Evolutionary conservation across 2,329 filamentous ascomycete genomes (phyloP), one percentile per base, ranked within the genome.

Genomic region (Sporothrix luriei): DNA sequence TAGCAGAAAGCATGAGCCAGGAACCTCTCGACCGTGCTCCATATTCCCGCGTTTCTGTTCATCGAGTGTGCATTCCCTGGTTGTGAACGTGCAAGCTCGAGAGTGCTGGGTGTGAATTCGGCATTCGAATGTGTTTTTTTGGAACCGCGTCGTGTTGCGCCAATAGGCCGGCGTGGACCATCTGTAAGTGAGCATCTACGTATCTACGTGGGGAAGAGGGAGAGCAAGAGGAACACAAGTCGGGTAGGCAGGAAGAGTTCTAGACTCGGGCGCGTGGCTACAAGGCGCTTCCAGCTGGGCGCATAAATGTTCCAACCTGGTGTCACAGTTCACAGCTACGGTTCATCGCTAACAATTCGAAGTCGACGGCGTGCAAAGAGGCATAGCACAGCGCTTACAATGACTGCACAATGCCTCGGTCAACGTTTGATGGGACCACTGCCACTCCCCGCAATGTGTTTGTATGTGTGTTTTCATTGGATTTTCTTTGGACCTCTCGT

Each of bases 231-330:
- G 40, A 43, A 14, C 40, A 14, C 40, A 43, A 40, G 14, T 43
- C 1, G 14, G 3, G 4, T 5, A 13, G n/a, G 33, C 3, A 40
- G 5, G 3, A 43, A 26, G 3, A 19, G 19, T 52, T 66, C 49
- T 43, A 66, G 64, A 55, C 49, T 66, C 64, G 64, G 61, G 64
- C 64, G 64, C 64, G 29, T 66, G 64, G 64, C 64, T 64, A 49
- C 40, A n/a, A 40, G 11, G 61, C 61, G 61, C 61, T 64, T 64
- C 57, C 5, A 11, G 26, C 19, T 21, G n/a, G 57, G 57, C 57
- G 57, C 57, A 57, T 57, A 57, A 57, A 38, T 57, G 14, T 19
- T 26, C 29, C 16, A 19, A 3, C 29, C 4, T 33, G 33, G 52
- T 29, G 16, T 57, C 29, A 33, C 52, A 55, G 26, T 59, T 43